Evolutionary conservation across 2,329 filamentous ascomycete species (phyloP), one percentile per base, ranked within the genome.

Genomic region (Trichophyton verrucosum): DNA sequence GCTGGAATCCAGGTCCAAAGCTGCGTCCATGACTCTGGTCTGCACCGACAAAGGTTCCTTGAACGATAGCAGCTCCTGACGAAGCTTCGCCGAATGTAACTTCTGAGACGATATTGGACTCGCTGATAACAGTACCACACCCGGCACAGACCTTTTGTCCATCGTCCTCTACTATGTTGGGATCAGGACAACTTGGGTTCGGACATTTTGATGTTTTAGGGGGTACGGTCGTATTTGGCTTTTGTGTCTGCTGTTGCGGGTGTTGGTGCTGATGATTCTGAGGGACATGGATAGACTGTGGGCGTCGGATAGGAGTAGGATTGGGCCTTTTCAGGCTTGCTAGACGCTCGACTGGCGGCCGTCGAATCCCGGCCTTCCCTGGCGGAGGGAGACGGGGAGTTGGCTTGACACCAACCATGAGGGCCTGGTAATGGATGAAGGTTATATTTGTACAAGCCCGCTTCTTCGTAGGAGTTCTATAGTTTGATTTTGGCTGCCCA

Each of bases 31-130:
- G 86, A 24, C 88, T 89, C 70, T 96, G 90, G 72, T 91, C 89
- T 62, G 90, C 88, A 60, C 85, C 87, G 63, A 99, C 85, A 70
- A 87, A 95, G 64, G 86, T 91, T 72, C 94, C 94, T 72, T 96
- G 90, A 17, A 96, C 90, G 58, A 95, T 83, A 59, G 92, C 91
- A 57, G 89, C 90, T 68, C 94, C 94, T 38, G 84, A 86, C 0
- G 89, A 84, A 30, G 85, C 87, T 77, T 99, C 92, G 65, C 91
- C 91, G 70, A 97, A 99, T 22, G 86, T 86, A 64, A 97, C 84
- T 73, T 99, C 94, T 57, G 90, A 84, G 62, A 96, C 91, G 64
- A 97, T 96, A 69, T 95, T 91, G 71, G 85, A 86, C 70, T 95
- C 88, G 67, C 88, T 86, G 61, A 92, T 83, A 66, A 96, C 84